Percentiles rank a stretch among this genome's conserved stretches.
Evolutionary conservation across 2,329 filamentous ascomycete species (phyloP).

Genomic region (Orbilia quercus): DNA sequence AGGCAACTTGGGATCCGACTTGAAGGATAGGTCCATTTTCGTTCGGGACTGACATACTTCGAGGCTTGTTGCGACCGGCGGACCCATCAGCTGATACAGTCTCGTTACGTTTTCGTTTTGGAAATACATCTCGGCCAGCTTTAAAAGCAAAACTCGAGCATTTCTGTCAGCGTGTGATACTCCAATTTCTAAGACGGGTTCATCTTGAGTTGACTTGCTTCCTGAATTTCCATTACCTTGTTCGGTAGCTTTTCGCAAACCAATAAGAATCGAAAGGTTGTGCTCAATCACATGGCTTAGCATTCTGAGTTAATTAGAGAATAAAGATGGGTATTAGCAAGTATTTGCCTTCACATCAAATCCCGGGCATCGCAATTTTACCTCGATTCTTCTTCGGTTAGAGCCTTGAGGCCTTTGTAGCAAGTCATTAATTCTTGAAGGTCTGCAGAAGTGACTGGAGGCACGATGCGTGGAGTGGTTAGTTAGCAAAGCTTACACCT

Average conservation of each 20-base stretch:
- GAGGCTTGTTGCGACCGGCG: slow-evolving; percentile 53
- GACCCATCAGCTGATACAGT: slow-evolving; percentile 58
- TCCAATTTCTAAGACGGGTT: neutral
- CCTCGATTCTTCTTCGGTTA: slow-evolving; percentile 53
- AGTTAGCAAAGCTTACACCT: neutral
- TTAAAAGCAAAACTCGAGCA: slow-evolving; percentile 37
- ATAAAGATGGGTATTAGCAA: neutral
- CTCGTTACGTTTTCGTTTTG: slow-evolving; percentile 60
- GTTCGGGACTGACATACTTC: slow-evolving; percentile 54
- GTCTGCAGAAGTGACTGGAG: slow-evolving; percentile 31
- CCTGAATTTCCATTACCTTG: slow-evolving; percentile 50
- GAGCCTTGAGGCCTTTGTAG: slow-evolving; percentile 52
- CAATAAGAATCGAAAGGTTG: slow-evolving; percentile 52
- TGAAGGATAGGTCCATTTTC: slow-evolving; percentile 56
- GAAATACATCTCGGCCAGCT: slow-evolving; percentile 43
- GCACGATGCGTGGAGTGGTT: neutral
- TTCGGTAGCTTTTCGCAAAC: slow-evolving; percentile 48
- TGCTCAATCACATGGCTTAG: slow-evolving; percentile 54
- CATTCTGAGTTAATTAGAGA: slow-evolving; percentile 34
- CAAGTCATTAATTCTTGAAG: slow-evolving; percentile 51
- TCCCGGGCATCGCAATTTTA: slow-evolving; percentile 8
- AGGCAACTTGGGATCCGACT: slow-evolving; percentile 59
- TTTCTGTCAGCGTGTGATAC: slow-evolving; percentile 31
- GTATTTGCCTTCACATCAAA: too few relatives aligned
- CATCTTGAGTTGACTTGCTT: slow-evolving; percentile 15